Evolutionary conservation across 1,284 basidiomycete genomes (phyloP), one percentile per base, ranked within the genome.

Genomic region (Heterobasidion parviporum): DNA sequence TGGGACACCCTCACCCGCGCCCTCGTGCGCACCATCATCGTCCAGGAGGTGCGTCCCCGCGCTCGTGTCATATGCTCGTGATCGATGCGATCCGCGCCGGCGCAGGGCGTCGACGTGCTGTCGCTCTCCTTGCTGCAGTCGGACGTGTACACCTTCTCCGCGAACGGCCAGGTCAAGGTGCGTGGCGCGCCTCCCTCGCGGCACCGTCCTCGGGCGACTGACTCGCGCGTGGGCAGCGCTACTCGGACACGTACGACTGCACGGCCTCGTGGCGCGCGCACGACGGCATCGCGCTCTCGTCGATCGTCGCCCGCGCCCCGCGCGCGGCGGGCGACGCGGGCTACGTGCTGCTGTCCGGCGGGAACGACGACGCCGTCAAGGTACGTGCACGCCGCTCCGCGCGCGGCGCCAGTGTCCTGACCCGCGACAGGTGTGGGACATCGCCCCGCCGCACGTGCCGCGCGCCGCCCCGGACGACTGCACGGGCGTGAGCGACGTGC

Each of bases 1-100:
- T 87, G 92, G 75, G 95, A 98, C 68, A 74, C 97, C 9, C 94
- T 95, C 67, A 96, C 93, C 0, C 85, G 84, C 58, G 90, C 92
- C 0, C 74, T 91, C 41, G 85, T 98, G 12, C 78, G 96, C 46
- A 91, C 85, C 0, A 87, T 98, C 54, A 85, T 93, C 16, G 89
- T 91, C 0, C 86, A 94, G 64, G 87, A 90, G 70, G 89, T 88
- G 53, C 26, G 73, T 62, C 26, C 26, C 26, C 26, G 26, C 16
- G 38, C 3, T 8, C 12, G 38, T 8, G 38, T 41, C 38, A 2
- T 12, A 14, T 12, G 20, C 36, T 43, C 45, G 33, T 34, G 16
- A 15, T 45, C 36, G 16, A 43, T 41, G 16, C 52, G 6, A 18
- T 43, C 14, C 7, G 38, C 58, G 43, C 14, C 10, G 50, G 2